Evolutionary conservation across 2,329 filamentous ascomycete genomes (phyloP).

Genomic region (Beauveria scarabaeidicola): DNA sequence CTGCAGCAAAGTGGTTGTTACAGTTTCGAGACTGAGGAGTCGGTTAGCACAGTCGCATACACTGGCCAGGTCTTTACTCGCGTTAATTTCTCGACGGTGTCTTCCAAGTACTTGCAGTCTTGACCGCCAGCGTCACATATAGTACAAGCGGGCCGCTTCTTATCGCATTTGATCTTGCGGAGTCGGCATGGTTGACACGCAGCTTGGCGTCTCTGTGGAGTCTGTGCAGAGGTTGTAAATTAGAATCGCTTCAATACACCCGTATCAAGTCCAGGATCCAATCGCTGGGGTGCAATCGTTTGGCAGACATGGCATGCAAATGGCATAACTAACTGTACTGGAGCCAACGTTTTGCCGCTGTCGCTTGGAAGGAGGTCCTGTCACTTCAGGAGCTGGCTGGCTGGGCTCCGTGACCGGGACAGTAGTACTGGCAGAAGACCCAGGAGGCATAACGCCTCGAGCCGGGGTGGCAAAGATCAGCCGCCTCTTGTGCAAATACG

Average conservation of each 20-base stretch:
- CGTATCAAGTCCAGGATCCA: background rate
- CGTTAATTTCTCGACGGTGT: constrained; percentile 15
- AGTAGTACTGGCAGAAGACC: background rate
- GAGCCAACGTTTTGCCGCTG: background rate
- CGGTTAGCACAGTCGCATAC: background rate
- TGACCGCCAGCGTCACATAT: constrained; percentile 14
- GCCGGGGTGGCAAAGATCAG: background rate
- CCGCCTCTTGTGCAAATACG: background rate
- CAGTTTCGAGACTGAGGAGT: constrained; percentile 14
- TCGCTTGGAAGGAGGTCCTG: background rate
- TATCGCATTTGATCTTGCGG: constrained; percentile 17
- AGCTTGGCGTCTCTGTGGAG: constrained; percentile 13
- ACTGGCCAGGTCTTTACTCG: background rate
- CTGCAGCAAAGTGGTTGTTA: constrained; percentile 13
- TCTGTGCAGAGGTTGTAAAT: background rate
- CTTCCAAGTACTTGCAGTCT: constrained; percentile 15
- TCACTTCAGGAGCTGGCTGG: background rate
- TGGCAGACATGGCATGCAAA: no score
- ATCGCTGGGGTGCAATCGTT: background rate
- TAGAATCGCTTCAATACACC: background rate
- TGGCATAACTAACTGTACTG: background rate
- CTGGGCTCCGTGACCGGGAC: background rate
- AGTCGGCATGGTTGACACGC: constrained; percentile 15
- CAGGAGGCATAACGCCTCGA: background rate
- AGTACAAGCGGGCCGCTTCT: constrained; percentile 14